These are phyloP conservation scores for Bretschneidera sinensis DNA, from an alignment of 345 rosid species.

Conservation along the genomic window DNA sequence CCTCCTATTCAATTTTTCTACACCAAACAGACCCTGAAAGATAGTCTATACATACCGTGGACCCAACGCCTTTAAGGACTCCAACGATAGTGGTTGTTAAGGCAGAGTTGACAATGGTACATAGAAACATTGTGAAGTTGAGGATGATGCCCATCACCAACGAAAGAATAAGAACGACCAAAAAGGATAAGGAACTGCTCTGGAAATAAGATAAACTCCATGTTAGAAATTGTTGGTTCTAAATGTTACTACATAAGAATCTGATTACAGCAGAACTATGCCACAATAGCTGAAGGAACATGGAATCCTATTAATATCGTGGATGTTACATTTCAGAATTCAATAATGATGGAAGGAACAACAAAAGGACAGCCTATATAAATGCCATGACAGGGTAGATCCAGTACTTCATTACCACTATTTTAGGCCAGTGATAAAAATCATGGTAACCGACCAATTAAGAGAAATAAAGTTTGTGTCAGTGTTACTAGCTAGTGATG, in stretches of 20 bases:
- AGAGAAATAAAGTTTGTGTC: no score
- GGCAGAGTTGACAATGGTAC: slow-evolving; percentile 96
- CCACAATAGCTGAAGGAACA: no score
- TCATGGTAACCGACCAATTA: no score
- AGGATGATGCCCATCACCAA: slow-evolving; percentile 92
- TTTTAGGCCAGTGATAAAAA: no score
- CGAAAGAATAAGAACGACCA: slow-evolving; percentile 60
- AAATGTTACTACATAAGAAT: neutral
- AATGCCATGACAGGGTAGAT: neutral
- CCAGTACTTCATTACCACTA: neutral
- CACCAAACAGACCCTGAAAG: neutral
- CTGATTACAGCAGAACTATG: no score
- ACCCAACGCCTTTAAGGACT: slow-evolving; percentile 95
- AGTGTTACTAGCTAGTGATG: no score
- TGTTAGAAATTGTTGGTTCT: slow-evolving; percentile 9
- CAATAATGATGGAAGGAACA: neutral
- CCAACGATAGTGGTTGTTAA: slow-evolving; percentile 96
- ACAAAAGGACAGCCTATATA: neutral
- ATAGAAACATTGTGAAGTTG: slow-evolving; percentile 94
- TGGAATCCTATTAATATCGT: no score
- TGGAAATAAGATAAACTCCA: slow-evolving; percentile 30
- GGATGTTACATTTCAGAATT: neutral
- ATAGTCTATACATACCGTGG: slow-evolving; percentile 54
- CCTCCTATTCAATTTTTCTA: neutral
- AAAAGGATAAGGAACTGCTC: slow-evolving; percentile 73